These are phyloP conservation scores for Solanum verrucosum DNA, from an alignment of 257 asterid species.

Conservation along the genomic window DNA sequence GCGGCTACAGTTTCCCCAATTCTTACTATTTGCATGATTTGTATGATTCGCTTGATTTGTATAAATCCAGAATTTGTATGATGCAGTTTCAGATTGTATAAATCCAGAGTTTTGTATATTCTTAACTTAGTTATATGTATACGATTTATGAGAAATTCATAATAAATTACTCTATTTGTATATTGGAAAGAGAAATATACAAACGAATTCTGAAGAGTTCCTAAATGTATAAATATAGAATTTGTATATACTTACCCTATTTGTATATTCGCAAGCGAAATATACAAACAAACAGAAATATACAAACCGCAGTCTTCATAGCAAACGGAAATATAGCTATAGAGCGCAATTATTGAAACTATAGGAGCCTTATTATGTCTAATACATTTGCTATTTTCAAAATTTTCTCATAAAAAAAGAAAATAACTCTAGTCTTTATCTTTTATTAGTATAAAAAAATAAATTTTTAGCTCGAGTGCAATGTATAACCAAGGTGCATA, in stretches of 20 bases:
- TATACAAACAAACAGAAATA: too few relatives aligned
- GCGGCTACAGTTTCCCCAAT: fast-evolving
- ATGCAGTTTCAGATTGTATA: too few relatives aligned
- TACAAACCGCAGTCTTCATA: fast-evolving
- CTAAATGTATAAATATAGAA: neutral
- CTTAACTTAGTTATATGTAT: too few relatives aligned
- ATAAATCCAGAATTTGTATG: too few relatives aligned
- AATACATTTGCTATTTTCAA: too few relatives aligned
- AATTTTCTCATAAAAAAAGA: neutral
- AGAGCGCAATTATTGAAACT: too few relatives aligned
- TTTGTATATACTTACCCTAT: neutral
- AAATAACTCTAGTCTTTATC: neutral
- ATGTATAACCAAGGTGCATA: neutral
- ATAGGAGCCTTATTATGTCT: neutral
- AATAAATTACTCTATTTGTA: too few relatives aligned
- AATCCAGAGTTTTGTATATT: too few relatives aligned
- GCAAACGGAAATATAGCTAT: too few relatives aligned
- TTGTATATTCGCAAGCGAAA: too few relatives aligned
- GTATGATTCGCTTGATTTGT: neutral
- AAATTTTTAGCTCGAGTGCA: neutral
- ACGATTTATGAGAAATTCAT: neutral
- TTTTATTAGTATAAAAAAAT: neutral
- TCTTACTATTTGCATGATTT: too few relatives aligned
- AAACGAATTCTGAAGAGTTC: too few relatives aligned
- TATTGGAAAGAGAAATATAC: neutral